Evolutionary conservation across 805 yeast genomes (phyloP).

Genomic region (Candida yuanshanica): DNA sequence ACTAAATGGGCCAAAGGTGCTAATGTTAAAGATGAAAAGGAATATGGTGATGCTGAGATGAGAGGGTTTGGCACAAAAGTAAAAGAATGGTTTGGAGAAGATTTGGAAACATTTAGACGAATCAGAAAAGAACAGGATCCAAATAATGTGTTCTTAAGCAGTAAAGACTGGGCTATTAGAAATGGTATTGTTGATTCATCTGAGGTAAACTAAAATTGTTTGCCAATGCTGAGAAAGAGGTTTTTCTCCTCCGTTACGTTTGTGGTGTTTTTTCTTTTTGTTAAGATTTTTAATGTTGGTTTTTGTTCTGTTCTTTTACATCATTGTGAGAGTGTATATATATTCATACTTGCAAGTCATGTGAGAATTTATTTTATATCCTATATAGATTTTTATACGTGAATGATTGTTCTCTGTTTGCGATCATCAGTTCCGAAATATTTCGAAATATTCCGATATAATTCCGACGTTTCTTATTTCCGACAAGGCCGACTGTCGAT

Average conservation of each 20-base stretch:
- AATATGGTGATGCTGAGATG: slow-evolving; percentile 61
- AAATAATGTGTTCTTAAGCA: slow-evolving; percentile 70
- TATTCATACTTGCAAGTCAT: too few species aligned
- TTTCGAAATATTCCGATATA: too few species aligned
- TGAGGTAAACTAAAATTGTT: slow-evolving; percentile 3
- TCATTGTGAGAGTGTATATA: too few species aligned
- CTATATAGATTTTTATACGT: too few species aligned
- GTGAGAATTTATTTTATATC: too few species aligned
- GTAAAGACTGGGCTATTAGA: slow-evolving; percentile 72
- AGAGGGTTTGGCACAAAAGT: slow-evolving; percentile 68
- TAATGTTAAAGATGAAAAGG: slow-evolving; percentile 28
- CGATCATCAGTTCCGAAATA: too few species aligned
- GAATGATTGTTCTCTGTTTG: too few species aligned
- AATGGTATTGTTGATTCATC: slow-evolving; percentile 51
- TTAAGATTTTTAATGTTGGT: too few species aligned
- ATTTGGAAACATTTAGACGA: slow-evolving; percentile 52
- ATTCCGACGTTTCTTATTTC: too few species aligned
- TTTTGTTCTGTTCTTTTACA: too few species aligned
- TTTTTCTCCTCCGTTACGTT: background rate
- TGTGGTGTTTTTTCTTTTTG: background rate
- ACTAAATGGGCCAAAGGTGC: slow-evolving; percentile 26
- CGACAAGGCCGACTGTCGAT: too few species aligned
- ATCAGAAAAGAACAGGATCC: slow-evolving; percentile 74
- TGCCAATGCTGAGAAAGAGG: too few species aligned
- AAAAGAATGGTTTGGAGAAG: slow-evolving; percentile 75